phyloP scores from a whole-genome alignment of 2,329 filamentous ascomycete genomes.

The Colletotrichum melonis region DNA sequence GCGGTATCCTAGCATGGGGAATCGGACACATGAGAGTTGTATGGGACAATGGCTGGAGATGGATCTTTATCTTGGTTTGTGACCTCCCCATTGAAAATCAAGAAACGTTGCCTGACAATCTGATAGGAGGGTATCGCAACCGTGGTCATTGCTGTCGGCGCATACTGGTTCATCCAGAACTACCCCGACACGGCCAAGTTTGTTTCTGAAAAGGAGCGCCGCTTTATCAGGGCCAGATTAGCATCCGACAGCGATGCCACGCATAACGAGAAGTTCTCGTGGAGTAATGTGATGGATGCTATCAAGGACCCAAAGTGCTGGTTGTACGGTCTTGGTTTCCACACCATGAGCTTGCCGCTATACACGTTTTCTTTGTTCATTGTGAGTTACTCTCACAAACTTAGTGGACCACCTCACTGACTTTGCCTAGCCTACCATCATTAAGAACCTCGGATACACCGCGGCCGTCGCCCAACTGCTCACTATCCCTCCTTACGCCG shows the following conservation, averaged over 20 bases:
- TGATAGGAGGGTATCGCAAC: constrained; percentile 65
- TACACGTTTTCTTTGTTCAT: constrained; percentile 68
- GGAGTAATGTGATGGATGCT: constrained; percentile 72
- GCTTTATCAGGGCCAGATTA: constrained; percentile 71
- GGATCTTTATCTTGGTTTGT: constrained; percentile 70
- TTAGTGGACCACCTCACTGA: not conserved
- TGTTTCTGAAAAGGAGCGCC: constrained; percentile 63
- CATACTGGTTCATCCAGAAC: constrained; percentile 74
- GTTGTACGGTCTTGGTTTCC: constrained; percentile 78
- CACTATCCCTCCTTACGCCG: constrained; percentile 72
- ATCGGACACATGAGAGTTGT: constrained; percentile 66
- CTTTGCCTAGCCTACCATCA: constrained; percentile 59
- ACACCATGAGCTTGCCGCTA: constrained; percentile 75
- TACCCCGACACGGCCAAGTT: constrained; percentile 71
- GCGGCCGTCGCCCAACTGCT: constrained; percentile 67
- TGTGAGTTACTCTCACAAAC: constrained; percentile 44
- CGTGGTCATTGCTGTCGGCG: constrained; percentile 59
- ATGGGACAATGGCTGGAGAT: constrained; percentile 64
- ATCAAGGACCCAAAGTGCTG: constrained; percentile 77
- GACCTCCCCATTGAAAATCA: not conserved
- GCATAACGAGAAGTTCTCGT: constrained; percentile 74
- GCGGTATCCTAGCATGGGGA: constrained; percentile 66
- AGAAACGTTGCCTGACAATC: constrained; percentile 49
- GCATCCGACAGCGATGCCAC: constrained; percentile 77
- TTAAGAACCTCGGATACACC: constrained; percentile 63